These are phyloP conservation scores for Lichtheimia corymbifera DNA, from an alignment of 371 early-diverging fungal species.

Conservation along the genomic window DNA sequence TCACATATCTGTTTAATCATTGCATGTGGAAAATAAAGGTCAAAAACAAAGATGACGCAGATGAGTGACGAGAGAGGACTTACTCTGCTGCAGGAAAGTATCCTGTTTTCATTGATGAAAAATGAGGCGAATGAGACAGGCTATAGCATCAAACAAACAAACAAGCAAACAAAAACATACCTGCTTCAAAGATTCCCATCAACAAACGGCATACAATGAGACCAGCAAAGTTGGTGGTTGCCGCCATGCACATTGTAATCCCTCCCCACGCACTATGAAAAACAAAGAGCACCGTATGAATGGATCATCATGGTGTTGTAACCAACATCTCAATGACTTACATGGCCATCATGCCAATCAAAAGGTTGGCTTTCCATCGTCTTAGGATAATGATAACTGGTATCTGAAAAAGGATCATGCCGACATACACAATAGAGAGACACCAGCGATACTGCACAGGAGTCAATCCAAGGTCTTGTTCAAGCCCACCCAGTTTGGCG, in stretches of 20 bases:
- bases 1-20: background rate
- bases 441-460: background rate
- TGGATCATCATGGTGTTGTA: no score
- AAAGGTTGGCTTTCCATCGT: background rate
- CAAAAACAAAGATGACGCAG: background rate
- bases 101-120: background rate
- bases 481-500: conserved; percentile 1
- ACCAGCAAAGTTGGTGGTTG: conserved; percentile 2
- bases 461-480: background rate
- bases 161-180: background rate
- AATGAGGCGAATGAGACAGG: background rate
- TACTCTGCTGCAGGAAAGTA: background rate
- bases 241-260: background rate
- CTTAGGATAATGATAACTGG: background rate
- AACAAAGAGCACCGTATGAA: background rate
- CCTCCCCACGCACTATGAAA: background rate
- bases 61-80: background rate
- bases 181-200: background rate
- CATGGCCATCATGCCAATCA: background rate
- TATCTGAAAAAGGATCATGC: background rate
- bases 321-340: background rate
- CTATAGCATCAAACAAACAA: background rate
- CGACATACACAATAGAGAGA: background rate
- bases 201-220: background rate
- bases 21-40: no score